phyloP scores from a whole-genome alignment of 2,329 filamentous ascomycete genomes.

The Juglanconis oblonga region DNA sequence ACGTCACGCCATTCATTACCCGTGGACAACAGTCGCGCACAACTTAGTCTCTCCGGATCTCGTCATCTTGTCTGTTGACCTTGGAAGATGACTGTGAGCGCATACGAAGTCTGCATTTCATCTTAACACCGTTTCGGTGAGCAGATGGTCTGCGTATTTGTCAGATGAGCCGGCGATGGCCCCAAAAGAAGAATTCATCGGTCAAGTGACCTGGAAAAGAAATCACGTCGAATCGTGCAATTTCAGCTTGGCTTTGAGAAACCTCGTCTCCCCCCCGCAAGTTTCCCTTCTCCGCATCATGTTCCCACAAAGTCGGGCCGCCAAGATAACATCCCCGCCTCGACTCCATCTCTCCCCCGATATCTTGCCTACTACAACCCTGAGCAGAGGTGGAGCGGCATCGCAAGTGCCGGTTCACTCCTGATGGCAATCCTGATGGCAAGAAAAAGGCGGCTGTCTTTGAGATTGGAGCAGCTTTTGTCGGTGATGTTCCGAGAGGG shows the following conservation, averaged over 20 bases:
- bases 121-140: no score
- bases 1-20: conserved; percentile 1
- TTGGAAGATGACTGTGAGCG: no score
- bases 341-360: conserved; percentile 1
- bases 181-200: not conserved
- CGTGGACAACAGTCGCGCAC: not conserved
- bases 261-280: not conserved
- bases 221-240: conserved; percentile 1
- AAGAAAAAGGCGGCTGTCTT: not conserved
- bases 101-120: no score
- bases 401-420: not conserved
- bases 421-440: not conserved
- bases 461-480: not conserved
- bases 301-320: conserved; percentile 10
- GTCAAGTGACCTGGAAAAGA: conserved; percentile 9
- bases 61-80: no score
- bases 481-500: not conserved
- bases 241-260: not conserved
- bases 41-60: no score
- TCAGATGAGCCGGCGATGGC: not conserved
- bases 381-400: not conserved
- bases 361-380: not conserved
- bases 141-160: no score
- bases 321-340: conserved; percentile 1
- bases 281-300: conserved; percentile 8